Evolutionary conservation across 805 yeast species (phyloP).

Genomic region (Debaryomyces prosopidis): DNA sequence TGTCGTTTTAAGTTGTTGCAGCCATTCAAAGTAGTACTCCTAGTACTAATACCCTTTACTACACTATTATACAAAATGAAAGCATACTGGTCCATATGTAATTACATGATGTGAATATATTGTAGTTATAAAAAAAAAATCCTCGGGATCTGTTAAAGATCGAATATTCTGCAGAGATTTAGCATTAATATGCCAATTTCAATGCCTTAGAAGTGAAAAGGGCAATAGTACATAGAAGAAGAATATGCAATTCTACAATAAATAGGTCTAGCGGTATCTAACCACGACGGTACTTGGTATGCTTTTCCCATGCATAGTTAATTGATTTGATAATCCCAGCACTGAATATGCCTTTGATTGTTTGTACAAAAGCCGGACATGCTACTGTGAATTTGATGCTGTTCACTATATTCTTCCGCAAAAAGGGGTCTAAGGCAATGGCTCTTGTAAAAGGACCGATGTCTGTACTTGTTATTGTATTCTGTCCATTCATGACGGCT

Average conservation of each 20-base stretch:
- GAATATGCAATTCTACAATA: background rate
- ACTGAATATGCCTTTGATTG: constrained; percentile 79
- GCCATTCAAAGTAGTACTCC: too few relatives aligned
- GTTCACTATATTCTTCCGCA: constrained; percentile 18
- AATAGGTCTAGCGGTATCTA: background rate
- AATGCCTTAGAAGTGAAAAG: background rate
- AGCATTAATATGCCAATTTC: background rate
- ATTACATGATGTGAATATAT: too few relatives aligned
- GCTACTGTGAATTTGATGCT: constrained; percentile 48
- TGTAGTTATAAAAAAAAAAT: too few relatives aligned
- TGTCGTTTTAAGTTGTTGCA: too few relatives aligned
- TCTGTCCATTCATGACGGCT: constrained; percentile 15
- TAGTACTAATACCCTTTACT: too few relatives aligned
- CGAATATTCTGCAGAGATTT: too few relatives aligned
- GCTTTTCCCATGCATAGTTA: constrained; percentile 76
- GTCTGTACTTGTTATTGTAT: constrained; percentile 6
- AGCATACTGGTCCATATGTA: too few relatives aligned
- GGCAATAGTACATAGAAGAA: background rate
- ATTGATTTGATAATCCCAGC: constrained; percentile 78
- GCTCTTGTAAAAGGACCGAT: background rate
- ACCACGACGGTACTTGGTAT: constrained; percentile 22
- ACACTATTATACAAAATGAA: too few relatives aligned
- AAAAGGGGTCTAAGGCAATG: constrained; percentile 44
- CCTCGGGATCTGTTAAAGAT: too few relatives aligned
- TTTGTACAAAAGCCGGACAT: constrained; percentile 72